These are phyloP conservation scores for Arthrobotrys sinensis DNA, from an alignment of 2,329 filamentous ascomycete genomes.

Conservation along the genomic window DNA sequence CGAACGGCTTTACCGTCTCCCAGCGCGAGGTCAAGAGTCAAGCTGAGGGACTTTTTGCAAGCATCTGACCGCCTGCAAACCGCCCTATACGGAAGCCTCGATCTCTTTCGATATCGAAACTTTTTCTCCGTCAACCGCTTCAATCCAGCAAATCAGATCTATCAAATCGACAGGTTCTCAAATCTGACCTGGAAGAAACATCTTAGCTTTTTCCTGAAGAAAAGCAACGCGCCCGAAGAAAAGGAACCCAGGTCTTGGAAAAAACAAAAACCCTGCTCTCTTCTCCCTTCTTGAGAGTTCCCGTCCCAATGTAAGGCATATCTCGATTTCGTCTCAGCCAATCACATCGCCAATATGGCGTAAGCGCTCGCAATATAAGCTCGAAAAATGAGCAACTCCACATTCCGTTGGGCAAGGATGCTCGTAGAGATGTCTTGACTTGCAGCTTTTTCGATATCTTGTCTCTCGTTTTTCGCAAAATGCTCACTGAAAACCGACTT, in stretches of 20 bases:
- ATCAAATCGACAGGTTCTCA: constrained; percentile 38
- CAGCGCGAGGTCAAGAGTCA: constrained; percentile 35
- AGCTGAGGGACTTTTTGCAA: constrained; percentile 32
- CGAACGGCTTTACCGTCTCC: constrained; percentile 47
- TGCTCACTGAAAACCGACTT: constrained; percentile 17
- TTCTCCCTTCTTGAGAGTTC: constrained; percentile 45
- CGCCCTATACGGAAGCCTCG: constrained; percentile 40
- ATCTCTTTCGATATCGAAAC: constrained; percentile 37
- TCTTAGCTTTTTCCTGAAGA: constrained; percentile 14
- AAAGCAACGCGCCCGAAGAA: constrained; percentile 40
- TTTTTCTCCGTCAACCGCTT: constrained; percentile 47
- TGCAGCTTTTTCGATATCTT: constrained; percentile 29
- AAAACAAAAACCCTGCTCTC: constrained; percentile 46
- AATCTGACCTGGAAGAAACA: constrained; percentile 36
- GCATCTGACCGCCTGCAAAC: constrained; percentile 57
- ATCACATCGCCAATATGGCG: constrained; percentile 60
- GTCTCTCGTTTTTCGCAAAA: constrained; percentile 17
- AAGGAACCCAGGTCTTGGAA: constrained; percentile 29
- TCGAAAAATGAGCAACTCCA: constrained; percentile 57
- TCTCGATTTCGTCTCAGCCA: constrained; percentile 54
- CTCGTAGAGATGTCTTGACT: constrained; percentile 42
- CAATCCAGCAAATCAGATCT: constrained; percentile 52
- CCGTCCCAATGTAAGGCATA: constrained; percentile 51
- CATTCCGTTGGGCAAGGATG: constrained; percentile 60
- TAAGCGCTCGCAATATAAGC: constrained; percentile 60